Base-by-base conservation (phyloP, 306 rosid species). In the Vicia sativa region DNA sequence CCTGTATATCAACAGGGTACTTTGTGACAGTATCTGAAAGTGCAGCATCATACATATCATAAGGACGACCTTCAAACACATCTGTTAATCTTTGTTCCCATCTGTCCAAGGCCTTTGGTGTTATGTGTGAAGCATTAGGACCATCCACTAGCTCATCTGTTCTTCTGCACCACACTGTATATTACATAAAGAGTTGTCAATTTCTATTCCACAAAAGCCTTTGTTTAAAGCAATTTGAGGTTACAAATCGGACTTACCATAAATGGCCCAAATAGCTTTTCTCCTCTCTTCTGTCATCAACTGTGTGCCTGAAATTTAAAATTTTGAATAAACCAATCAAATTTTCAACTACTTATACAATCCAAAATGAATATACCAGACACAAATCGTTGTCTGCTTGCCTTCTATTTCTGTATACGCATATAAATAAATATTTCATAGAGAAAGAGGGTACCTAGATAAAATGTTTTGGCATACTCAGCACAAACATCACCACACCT, bases 61-160 rank as follows among this genome's bases (percentile, higher is more conserved):
- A 92, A 2, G 96, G 96, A 5, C 91, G 88, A 10, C 96, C 90
- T 52, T 82, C 81, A 12, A 87, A 93, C 11, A 93, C 96, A 70
- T 93, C 91, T 1, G 50, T 74, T 57, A 90, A 66, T 66, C 96
- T 65, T 68, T 77, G 75, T 53, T 90, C 97, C 98, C 98, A 93
- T 67, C 98, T 76, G 53, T 88, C 98, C n/a, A 93, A 87, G 3
- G 97, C 98, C 50, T 76, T 90, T 9, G 98, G 96, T 1, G 98
- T 93, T 25, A 90, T 90, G 79, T 90, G 91, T n/a, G 97, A 79
- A 64, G 98, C 96, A 34, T 93, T 93, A 18, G 98, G 98, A 3
- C 98, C 97, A 73, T 93, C 98, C 62, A 93, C 98, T 11, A 93
- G 84, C 50, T 93, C 98, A 46, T 93, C 97, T 0, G 98, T 93